Percentiles rank a stretch among this genome's conserved stretches.
Evolutionary conservation across 768 basidiomycete genomes (phyloP).

Genomic region (Leccinum ochraceum): DNA sequence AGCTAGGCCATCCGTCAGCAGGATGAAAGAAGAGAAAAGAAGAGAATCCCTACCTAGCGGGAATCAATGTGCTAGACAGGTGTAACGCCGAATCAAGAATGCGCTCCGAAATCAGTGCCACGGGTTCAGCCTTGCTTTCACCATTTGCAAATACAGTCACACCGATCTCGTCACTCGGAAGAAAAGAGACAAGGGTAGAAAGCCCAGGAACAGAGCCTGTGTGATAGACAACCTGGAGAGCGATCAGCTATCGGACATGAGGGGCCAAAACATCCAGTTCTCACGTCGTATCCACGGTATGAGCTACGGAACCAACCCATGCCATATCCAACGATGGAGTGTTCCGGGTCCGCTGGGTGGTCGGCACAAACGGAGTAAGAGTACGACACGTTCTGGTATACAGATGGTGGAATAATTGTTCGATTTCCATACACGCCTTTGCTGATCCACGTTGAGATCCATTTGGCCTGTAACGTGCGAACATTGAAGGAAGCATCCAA

Average conservation of each 20-base stretch:
- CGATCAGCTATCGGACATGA: neutral
- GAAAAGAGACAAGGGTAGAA: slow-evolving; percentile 31
- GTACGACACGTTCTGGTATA: slow-evolving; percentile 33
- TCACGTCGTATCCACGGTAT: slow-evolving; percentile 43
- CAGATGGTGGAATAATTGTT: slow-evolving; percentile 34
- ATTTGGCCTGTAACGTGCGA: slow-evolving; percentile 34
- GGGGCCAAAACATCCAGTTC: neutral
- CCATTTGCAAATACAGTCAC: slow-evolving; percentile 38
- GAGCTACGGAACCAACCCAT: slow-evolving; percentile 44
- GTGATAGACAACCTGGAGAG: slow-evolving; percentile 37
- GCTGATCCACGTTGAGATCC: slow-evolving; percentile 40
- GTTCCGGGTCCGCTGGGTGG: slow-evolving; percentile 12
- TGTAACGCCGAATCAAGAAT: slow-evolving; percentile 29
- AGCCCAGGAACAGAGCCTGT: slow-evolving; percentile 38
- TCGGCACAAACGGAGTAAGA: slow-evolving; percentile 28
- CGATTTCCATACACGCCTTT: slow-evolving; percentile 32
- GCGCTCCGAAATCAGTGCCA: slow-evolving; percentile 12
- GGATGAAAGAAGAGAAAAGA: neutral
- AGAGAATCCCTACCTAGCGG: slow-evolving; percentile 7
- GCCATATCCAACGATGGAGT: slow-evolving; percentile 40
- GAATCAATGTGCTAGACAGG: neutral
- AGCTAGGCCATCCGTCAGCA: slow-evolving; percentile 1
- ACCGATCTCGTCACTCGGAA: slow-evolving; percentile 39
- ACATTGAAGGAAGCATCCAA: neutral
- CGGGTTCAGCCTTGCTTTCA: slow-evolving; percentile 14